A percentile compares a stretch with the other conserved stretches of the same genome.
phyloP scores from a whole-genome alignment of 2,329 filamentous ascomycete species.

The Aspergillus novoparasiticus region DNA sequence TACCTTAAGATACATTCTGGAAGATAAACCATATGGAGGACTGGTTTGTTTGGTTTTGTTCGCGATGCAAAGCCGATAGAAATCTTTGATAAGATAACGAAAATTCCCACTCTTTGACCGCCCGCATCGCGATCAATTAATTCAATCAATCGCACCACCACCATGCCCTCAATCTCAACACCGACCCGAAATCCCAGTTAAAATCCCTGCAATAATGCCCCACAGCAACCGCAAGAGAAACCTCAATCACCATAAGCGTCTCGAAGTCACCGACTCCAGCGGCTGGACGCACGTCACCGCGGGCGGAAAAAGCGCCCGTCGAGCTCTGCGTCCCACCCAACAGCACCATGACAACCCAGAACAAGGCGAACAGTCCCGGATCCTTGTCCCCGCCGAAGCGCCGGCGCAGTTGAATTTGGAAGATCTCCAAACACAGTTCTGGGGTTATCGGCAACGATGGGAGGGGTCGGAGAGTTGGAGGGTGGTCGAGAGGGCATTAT shows the following conservation, averaged over 20 bases:
- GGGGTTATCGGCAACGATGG: slow-evolving; percentile 32
- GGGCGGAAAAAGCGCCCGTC: slow-evolving; percentile 28
- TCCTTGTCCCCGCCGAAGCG: slow-evolving; percentile 40
- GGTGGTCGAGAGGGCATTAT: slow-evolving; percentile 16
- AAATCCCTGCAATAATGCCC: slow-evolving; percentile 32
- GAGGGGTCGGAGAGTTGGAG: slow-evolving; percentile 32
- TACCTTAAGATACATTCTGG: no score
- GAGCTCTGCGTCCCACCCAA: slow-evolving; percentile 21
- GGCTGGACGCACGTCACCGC: slow-evolving; percentile 50
- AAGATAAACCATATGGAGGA: no score
- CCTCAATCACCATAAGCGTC: slow-evolving; percentile 31
- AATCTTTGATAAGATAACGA: not conserved
- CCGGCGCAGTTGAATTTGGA: slow-evolving; percentile 35
- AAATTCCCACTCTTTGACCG: not conserved
- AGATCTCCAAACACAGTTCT: slow-evolving; percentile 35
- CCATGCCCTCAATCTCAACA: not conserved
- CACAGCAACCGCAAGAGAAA: slow-evolving; percentile 34
- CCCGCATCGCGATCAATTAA: not conserved
- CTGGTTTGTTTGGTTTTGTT: not conserved
- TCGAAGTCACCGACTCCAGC: slow-evolving; percentile 40
- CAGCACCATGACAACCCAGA: not conserved
- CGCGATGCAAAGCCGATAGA: slow-evolving; percentile 12
- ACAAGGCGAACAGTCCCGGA: slow-evolving; percentile 2
- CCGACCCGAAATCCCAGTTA: not conserved
- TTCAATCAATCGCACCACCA: not conserved